Conservation (phyloP, 1,284 basidiomycete species). For the Irpex sp. region DNA sequence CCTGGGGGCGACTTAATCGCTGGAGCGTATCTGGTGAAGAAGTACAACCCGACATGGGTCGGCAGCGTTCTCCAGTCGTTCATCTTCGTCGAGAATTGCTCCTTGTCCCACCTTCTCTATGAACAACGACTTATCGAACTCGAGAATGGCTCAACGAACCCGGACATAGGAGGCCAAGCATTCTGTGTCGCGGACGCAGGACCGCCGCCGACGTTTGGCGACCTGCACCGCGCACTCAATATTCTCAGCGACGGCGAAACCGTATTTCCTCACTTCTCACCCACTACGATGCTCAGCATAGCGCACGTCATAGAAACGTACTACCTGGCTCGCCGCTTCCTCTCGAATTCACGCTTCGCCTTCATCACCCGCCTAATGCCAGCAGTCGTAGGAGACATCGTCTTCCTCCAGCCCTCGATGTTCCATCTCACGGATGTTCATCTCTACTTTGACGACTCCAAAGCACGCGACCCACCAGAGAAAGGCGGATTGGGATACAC, state of each 20-base stretch:
- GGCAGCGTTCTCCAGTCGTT: constrained; percentile 55
- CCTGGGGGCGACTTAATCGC: constrained; percentile 68
- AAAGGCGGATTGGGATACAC: constrained; percentile 66
- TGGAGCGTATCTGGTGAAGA: constrained; percentile 55
- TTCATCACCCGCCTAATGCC: constrained; percentile 42
- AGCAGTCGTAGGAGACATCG: constrained; percentile 44
- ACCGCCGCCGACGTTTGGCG: constrained; percentile 55
- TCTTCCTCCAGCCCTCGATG: constrained; percentile 67
- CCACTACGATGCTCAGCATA: constrained; percentile 51
- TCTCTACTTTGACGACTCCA: constrained; percentile 67
- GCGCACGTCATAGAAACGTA: constrained; percentile 53
- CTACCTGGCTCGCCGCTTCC: constrained; percentile 41
- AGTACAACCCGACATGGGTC: constrained; percentile 62
- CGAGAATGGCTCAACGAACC: constrained; percentile 36
- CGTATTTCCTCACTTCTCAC: constrained; percentile 48
- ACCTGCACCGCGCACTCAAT: constrained; percentile 44
- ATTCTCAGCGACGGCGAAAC: constrained; percentile 34
- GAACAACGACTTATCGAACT: constrained; percentile 59
- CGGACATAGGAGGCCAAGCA: constrained; percentile 68
- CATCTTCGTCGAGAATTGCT: constrained; percentile 71
- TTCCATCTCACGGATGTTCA: constrained; percentile 62
- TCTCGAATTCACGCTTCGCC: constrained; percentile 30
- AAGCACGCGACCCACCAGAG: constrained; percentile 52
- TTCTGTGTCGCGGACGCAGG: constrained; percentile 65
- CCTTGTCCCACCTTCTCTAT: constrained; percentile 65